These are phyloP conservation scores for Solanum chmielewskii DNA, from an alignment of 257 asterid species.

Conservation along the genomic window DNA sequence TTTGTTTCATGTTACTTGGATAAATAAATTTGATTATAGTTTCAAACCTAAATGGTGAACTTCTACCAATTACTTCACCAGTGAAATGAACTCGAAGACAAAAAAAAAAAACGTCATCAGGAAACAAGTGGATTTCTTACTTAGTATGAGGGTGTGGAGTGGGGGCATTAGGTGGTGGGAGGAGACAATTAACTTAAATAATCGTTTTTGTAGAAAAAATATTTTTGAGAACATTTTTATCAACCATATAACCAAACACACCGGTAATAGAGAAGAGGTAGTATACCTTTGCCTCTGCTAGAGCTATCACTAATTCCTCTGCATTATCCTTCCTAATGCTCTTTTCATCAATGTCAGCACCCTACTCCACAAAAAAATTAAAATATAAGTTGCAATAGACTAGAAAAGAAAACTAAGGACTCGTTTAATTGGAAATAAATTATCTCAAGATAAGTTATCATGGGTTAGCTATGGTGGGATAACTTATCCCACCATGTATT, in stretches of 20 bases:
- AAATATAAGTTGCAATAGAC: neutral
- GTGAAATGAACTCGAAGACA: neutral
- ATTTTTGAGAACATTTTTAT: no score
- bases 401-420: neutral
- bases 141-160: neutral
- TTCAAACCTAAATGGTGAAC: neutral
- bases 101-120: neutral
- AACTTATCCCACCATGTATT: no score
- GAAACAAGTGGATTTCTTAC: neutral
- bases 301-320: conserved; percentile 71
- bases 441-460: no score
- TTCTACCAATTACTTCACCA: neutral
- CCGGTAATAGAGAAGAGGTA: neutral
- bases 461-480: no score
- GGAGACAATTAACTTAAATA: neutral
- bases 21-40: neutral
- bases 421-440: no score
- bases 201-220: neutral
- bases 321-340: conserved; percentile 66
- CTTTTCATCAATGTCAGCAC: conserved; percentile 80
- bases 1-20: neutral
- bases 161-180: neutral
- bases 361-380: conserved; percentile 20
- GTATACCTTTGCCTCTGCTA: conserved; percentile 85
- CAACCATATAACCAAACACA: neutral